A percentile compares a stretch with the other conserved stretches of the same genome.
Evolutionary conservation across 2,329 filamentous ascomycete genomes (phyloP).

Genomic region (Lasiodiplodia gonubiensis): DNA sequence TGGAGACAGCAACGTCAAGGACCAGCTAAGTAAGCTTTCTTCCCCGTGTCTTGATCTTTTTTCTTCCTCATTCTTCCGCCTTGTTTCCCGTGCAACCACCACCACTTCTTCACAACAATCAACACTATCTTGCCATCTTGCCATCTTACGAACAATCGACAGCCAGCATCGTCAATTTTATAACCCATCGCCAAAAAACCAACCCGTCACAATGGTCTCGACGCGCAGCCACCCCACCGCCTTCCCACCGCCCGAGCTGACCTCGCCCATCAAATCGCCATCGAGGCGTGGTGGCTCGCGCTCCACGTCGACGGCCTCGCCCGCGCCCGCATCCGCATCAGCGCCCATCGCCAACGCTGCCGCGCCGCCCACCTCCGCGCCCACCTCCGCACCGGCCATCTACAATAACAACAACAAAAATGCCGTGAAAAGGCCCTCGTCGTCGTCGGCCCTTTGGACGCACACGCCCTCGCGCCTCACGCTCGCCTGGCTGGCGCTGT

Average conservation of each 20-base stretch:
- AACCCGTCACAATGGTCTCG: constrained; percentile 42
- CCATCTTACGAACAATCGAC: not conserved
- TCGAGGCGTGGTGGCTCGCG: constrained; percentile 39
- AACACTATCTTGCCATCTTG: constrained; percentile 22
- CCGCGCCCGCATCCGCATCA: too few relatives aligned
- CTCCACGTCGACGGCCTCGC: constrained; percentile 34
- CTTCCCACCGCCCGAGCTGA: constrained; percentile 41
- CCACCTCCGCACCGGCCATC: too few relatives aligned
- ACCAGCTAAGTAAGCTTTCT: constrained; percentile 7
- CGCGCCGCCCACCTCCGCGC: not conserved
- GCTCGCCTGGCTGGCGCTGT: constrained; percentile 74
- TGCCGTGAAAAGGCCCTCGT: constrained; percentile 24
- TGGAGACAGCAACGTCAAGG: not conserved
- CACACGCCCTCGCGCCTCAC: constrained; percentile 66
- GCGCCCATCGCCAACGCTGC: constrained; percentile 26
- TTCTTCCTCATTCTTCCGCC: not conserved
- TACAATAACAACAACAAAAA: too few relatives aligned
- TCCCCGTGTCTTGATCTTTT: not conserved
- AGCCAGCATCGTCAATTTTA: not conserved
- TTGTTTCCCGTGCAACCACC: not conserved
- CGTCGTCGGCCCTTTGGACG: constrained; percentile 51
- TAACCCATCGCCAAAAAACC: not conserved
- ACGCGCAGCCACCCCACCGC: constrained; percentile 46
- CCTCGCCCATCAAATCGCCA: constrained; percentile 44
- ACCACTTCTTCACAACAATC: not conserved